Base-by-base conservation (phyloP, 2,329 filamentous ascomycete species). In the Colletotrichum orchidophilum region DNA sequence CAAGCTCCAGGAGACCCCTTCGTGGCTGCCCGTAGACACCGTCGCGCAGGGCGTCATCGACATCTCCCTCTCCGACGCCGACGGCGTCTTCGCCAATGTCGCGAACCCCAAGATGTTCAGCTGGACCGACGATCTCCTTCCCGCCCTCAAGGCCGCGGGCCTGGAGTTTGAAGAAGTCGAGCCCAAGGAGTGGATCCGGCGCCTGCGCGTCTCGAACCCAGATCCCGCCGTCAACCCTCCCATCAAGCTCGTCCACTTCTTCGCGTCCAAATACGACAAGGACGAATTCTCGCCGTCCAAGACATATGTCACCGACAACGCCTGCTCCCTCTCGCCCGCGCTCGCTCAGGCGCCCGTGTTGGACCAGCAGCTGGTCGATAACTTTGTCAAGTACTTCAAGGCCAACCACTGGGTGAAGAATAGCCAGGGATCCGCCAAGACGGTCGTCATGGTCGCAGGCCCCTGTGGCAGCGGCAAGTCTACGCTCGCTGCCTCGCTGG, bases 211-310 rank as follows among this genome's bases (percentile, higher is more conserved):
- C 2, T 86, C 84, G 0, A 80, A 86, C 58, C 78, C 80, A 0
- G 83, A 87, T 60, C 82, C 85, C 0, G 71, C 79, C 5, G 77
- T 73, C 18, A 89, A 89, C 73, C 87, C 87, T 12, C 82, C 85
- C 0, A 81, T 87, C 73, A 88, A 88, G 76, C 79, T 89, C 1
- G 70, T 88, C 1, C 86, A 87, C 52, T 90, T 87, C 78, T 89
- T 88, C 69, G 72, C 70, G 35, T 66, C 64, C 21, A 73, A 73
- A 62, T 73, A 73, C 12, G 72, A 77, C 75, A 88, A 84, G 49
- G 80, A 81, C 3, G 84, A 87, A 59, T 86, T 86, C 70, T 80
- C 82, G 5, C 78, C 83, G 42, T 79, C 79, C 66, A 86, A 86
- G 76, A 46, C 72, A 3, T 86, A 84, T 70, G 73, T 77, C 2